Evolutionary conservation across 1,284 basidiomycete species (phyloP).

Genomic region (Puccinia coronata): DNA sequence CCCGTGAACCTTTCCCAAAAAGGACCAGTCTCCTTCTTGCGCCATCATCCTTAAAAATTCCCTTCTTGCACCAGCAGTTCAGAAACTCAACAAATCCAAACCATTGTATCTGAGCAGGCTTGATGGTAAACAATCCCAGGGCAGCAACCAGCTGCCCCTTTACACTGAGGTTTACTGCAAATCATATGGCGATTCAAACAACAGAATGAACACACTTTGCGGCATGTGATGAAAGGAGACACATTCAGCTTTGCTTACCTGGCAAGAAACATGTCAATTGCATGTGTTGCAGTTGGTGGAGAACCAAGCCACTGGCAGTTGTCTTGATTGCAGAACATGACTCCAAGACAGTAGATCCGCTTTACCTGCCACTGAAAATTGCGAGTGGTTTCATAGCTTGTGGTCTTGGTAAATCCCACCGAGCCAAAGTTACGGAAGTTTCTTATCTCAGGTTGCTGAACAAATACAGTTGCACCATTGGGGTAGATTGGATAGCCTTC

Average conservation of each 20-base stretch:
- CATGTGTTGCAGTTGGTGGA: neutral
- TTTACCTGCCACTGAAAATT: neutral
- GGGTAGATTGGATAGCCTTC: slow-evolving; percentile 11
- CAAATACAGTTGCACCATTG: neutral
- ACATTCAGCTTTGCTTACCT: too few relatives aligned
- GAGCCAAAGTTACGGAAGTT: neutral
- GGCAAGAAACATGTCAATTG: neutral
- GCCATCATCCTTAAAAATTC: too few relatives aligned
- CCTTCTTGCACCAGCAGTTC: too few relatives aligned
- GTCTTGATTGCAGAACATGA: too few relatives aligned
- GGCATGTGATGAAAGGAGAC: too few relatives aligned
- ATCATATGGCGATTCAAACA: neutral
- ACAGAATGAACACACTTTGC: neutral
- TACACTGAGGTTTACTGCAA: neutral
- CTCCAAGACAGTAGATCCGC: too few relatives aligned
- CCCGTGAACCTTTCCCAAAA: too few relatives aligned
- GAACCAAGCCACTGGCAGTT: neutral
- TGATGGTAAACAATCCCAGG: neutral
- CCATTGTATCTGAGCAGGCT: too few relatives aligned
- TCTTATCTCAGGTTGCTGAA: neutral
- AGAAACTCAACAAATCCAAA: too few relatives aligned
- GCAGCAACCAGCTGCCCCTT: neutral
- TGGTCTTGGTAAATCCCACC: too few relatives aligned
- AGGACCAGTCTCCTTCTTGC: too few relatives aligned
- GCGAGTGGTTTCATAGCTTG: too few relatives aligned